Evolutionary conservation across 2,329 filamentous ascomycete species (phyloP), one percentile per base, ranked within the genome.

Genomic region (Lomentospora prolificans): DNA sequence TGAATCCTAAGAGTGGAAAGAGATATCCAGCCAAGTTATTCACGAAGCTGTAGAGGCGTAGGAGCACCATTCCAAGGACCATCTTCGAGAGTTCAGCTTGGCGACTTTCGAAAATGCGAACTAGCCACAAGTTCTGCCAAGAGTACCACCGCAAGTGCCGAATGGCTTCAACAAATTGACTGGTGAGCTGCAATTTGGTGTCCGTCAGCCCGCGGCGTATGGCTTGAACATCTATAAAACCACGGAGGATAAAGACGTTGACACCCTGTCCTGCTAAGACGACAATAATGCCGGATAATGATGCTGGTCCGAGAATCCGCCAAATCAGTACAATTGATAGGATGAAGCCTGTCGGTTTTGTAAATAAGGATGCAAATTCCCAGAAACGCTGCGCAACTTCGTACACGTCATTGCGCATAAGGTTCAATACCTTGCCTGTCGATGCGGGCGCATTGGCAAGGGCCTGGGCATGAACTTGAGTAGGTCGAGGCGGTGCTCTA

Each of bases 381-480:
- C 90, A 96, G 63, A 96, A 94, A 46, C 87, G 74, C 64, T 92
- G 89, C 2, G 89, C 81, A 39, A 92, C 82, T 65, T 91, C 87
- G 64, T 92, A 94, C 0, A 87, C 88, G 66, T 94, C 89, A 57
- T 80, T 84, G 51, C 89, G 84, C 75, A 95, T 87, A 2, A 96
- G 70, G 63, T 95, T 96, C 58, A 96, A 79, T 53, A 96, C 94
- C 65, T 95, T 95, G 6, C 90, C 90, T 70, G 91, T 92, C 0
- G 88, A 90, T 0, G 90, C 89, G 2, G 86, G 80, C 56, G 79
- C 55, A 27, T 27, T 56, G 5, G 24, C 28, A 6, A 30, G 46
- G n/a, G n/a, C 14, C 36, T 55, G 24, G 17, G 39, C 55, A 33
- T 24, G 12, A n/a, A n/a, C 31, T 57, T 56, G 27, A 56, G 7